phyloP scores from a whole-genome alignment of 441 rosid species.

The Populus tomentosa region DNA sequence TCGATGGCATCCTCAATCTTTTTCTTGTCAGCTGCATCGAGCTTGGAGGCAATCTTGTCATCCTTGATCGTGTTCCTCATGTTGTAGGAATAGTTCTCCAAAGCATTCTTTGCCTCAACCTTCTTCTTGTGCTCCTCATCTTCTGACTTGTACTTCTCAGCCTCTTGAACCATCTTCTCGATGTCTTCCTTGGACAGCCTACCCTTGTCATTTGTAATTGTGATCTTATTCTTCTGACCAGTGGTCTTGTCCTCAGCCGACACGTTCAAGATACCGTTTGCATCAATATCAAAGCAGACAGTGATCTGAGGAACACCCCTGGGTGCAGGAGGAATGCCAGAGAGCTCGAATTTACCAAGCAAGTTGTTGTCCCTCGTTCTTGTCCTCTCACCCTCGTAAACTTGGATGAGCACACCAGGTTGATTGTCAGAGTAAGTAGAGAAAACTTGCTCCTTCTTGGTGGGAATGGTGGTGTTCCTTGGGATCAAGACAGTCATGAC shows the following conservation, averaged over 20 bases:
- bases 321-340: slow-evolving; percentile 50
- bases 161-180: slow-evolving; percentile 70
- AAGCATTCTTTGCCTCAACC: slow-evolving; percentile 59
- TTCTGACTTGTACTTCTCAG: slow-evolving; percentile 27
- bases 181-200: slow-evolving; percentile 55
- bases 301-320: slow-evolving; percentile 13
- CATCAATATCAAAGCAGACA: slow-evolving; percentile 42
- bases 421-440: slow-evolving; percentile 63
- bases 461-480: slow-evolving; percentile 30
- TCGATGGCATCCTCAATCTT: slow-evolving; percentile 58
- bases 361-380: slow-evolving; percentile 56
- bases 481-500: slow-evolving; percentile 29
- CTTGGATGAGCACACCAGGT: slow-evolving; percentile 59
- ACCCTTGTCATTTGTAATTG: slow-evolving; percentile 73
- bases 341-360: slow-evolving; percentile 54
- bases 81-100: slow-evolving; percentile 37
- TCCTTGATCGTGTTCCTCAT: slow-evolving; percentile 49
- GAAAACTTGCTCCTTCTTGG: slow-evolving; percentile 49
- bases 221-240: slow-evolving; percentile 71
- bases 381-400: slow-evolving; percentile 65
- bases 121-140: slow-evolving; percentile 59
- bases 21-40: slow-evolving; percentile 48
- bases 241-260: slow-evolving; percentile 77
- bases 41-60: slow-evolving; percentile 53
- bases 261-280: slow-evolving; percentile 63